Evolutionary conservation across 306 rosid genomes (phyloP), one percentile per base, ranked within the genome.

Genomic region (Lathyrus oleraceus): DNA sequence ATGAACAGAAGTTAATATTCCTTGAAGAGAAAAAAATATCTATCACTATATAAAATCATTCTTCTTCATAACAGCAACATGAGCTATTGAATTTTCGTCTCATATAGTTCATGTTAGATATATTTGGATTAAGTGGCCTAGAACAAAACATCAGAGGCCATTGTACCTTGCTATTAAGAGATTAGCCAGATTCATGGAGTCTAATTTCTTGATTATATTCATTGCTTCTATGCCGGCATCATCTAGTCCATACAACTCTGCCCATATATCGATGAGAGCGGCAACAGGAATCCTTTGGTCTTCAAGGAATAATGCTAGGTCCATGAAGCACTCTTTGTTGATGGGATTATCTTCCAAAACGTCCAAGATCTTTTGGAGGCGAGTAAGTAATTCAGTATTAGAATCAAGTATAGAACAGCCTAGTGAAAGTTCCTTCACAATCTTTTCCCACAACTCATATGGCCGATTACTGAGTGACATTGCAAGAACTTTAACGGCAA

Each of bases 281-380:
- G 83, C 21, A 52, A 43, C 89, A 64, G 86, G 81, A 27, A 92
- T 83, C 65, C 82, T 83, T 49, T 70, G 88, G 71, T 85, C 88
- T 79, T 84, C 96, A 0, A 88, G 96, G 67, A 92, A 89, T 28
- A 85, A 82, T n/a, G 88, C 87, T 5, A 92, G 78, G 81, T 92
- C 96, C 79, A 78, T 51, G 85, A 92, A 92, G 77, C 95, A 83
- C 52, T 89, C 87, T 72, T 74, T 85, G 69, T 49, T 65, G 25
- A 66, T 32, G 13, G 61, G 32, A 48, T 71, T 32, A 43, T 78
- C 78, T 52, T 80, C 85, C 76, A 78, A 80, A 9, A 80, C 79
- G 45, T 82, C 82, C 30, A 87, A 51, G 51, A 82, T 76, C 51
- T 77, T 81, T 76, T 74, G 59, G 10, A 87, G 86, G 77, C 71